phyloP scores from a whole-genome alignment of 129 eudicot genomes.

The carrot (Daucus carota) region DNA sequence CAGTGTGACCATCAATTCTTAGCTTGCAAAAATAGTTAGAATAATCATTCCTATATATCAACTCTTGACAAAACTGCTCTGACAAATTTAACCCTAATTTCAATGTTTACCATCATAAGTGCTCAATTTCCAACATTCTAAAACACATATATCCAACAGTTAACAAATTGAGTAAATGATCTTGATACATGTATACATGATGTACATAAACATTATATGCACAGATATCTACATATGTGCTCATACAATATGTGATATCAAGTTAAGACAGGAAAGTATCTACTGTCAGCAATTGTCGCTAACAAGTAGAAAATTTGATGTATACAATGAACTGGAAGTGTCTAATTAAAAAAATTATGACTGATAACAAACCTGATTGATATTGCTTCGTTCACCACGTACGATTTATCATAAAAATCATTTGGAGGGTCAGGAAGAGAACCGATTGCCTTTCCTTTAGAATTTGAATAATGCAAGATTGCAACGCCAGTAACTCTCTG shows the following conservation, averaged over 20 bases:
- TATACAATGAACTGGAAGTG: not conserved
- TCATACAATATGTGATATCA: not conserved
- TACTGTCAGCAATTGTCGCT: not conserved
- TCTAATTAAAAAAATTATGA: not conserved
- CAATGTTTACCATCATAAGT: not conserved
- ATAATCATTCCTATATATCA: not conserved
- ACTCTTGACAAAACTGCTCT: not conserved
- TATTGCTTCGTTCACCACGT: constrained; percentile 73
- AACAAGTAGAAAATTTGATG: not conserved
- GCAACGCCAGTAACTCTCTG: constrained; percentile 89
- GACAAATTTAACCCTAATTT: not conserved
- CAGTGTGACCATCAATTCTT: not conserved
- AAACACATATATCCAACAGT: not conserved
- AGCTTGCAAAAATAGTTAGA: not conserved
- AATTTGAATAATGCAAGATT: constrained; percentile 76
- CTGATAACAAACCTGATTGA: constrained; percentile 54
- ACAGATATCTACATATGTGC: not conserved
- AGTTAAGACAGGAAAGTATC: not conserved
- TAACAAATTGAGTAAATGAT: not conserved
- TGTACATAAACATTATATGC: not conserved
- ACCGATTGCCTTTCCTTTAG: constrained; percentile 70
- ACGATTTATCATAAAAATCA: constrained; percentile 52
- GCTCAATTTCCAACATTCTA: not conserved
- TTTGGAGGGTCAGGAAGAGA: constrained; percentile 93
- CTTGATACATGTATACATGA: not conserved